Base-by-base conservation (phyloP, 2,329 filamentous ascomycete species). In the Pseudogymnoascus sp. region DNA sequence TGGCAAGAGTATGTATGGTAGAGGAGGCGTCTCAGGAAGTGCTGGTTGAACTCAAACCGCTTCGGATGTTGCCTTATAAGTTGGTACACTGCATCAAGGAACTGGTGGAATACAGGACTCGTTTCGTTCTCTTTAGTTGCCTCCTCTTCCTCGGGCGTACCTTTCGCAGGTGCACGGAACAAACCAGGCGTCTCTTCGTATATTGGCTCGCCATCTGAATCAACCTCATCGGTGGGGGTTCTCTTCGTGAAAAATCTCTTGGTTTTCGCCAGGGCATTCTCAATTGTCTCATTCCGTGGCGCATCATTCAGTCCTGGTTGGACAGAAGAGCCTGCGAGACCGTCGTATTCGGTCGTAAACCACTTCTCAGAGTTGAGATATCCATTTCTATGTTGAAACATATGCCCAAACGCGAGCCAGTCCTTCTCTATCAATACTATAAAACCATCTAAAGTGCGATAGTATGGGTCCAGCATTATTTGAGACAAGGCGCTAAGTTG, bases 1-100 rank as follows among this genome's bases (percentile, higher is more conserved):
- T 99, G 94, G 68, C 92, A 96, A 0, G 93, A 93, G 73, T 97
- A 93, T 1, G 96, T 82, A 73, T 99, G 94, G 72, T 97, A 99
- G 1, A 97, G 80, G 2, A 99, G 79, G 18, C 94, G 86, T 25
- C 91, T 84, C 5, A 99, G 78, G 74, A 99, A 97, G 4, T 93
- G 86, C 73, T 97, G 94, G 69, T 96, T 97, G 76, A 92, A 99
- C 74, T 99, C 93, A 72, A 99, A 99, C 0, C 92, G 88, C 5
- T 85, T 89, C 0, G 92, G 92, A 70, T 93, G 81, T 73, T 97
- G 94, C 65, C 90, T 82, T 23, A 96, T 77, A 28, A 99, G 80
- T 74, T 99, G 94, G 73, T 94, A 97, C 1, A 91, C 91, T 38
- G 91, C 92, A 72, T 97, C 94, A 8, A 99, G 83, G 75, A 97